These are phyloP conservation scores for Crucibulum laeve DNA, from an alignment of 768 basidiomycete species.

Conservation along the genomic window DNA sequence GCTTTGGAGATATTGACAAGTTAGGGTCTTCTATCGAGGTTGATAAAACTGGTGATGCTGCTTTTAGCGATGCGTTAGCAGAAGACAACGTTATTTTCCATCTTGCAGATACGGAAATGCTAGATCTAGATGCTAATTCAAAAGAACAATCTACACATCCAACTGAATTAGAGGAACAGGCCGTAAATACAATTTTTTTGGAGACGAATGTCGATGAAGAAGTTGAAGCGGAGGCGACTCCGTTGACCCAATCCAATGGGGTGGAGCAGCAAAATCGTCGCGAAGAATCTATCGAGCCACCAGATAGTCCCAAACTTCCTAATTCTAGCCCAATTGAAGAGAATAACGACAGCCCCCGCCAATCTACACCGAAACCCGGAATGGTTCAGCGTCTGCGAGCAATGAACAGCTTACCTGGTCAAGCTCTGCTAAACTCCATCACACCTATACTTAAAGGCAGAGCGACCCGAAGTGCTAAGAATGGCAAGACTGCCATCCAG, in stretches of 20 bases:
- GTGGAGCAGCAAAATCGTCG: no score
- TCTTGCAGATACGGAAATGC: constrained; percentile 2
- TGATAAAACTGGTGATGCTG: constrained; percentile 26
- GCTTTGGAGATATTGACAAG: constrained; percentile 25
- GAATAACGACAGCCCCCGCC: background rate
- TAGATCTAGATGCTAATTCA: background rate
- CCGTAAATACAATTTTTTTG: no score
- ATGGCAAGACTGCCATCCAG: no score
- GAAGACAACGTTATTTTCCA: constrained; percentile 22
- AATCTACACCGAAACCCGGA: constrained; percentile 15
- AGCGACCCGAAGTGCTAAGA: no score
- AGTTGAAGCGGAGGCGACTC: no score
- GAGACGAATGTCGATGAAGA: no score
- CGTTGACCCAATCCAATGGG: no score
- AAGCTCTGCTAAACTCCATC: background rate
- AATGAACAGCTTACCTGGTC: background rate
- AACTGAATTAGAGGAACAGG: no score
- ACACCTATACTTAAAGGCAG: background rate
- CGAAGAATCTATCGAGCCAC: no score
- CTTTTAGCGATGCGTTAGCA: constrained; percentile 28
- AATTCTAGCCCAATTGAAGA: no score
- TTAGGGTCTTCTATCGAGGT: constrained; percentile 25
- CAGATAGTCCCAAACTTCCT: constrained; percentile 8
- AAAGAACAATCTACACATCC: background rate
- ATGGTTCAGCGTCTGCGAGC: constrained; percentile 24